These are phyloP conservation scores for Stachybotrys chartarum DNA, from an alignment of 2,329 filamentous ascomycete genomes.

Conservation along the genomic window DNA sequence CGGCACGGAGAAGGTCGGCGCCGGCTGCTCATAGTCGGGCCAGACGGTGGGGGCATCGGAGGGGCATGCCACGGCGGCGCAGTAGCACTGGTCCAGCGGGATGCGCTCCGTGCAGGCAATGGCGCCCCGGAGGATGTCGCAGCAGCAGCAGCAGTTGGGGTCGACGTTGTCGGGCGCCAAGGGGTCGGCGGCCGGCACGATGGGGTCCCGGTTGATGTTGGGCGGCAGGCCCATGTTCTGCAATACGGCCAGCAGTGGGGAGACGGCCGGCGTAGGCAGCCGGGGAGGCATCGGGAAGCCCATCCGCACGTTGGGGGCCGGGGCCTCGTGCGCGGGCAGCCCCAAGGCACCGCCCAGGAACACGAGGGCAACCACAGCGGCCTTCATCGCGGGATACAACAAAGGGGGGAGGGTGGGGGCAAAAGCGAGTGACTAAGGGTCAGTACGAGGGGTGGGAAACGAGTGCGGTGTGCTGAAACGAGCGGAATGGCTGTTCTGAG, in stretches of 20 bases:
- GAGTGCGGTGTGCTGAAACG: no score
- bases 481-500: no score
- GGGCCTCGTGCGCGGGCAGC: neutral
- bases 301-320: no score
- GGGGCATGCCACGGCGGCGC: conserved; percentile 16
- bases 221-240: no score
- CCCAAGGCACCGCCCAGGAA: neutral
- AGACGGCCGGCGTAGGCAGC: neutral
- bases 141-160: conserved; percentile 24
- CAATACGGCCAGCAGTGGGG: no score
- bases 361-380: neutral
- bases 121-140: conserved; percentile 14
- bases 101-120: conserved; percentile 16
- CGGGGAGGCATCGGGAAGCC: neutral
- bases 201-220: no score
- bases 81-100: conserved; percentile 16
- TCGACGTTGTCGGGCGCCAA: conserved; percentile 10
- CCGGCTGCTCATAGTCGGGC: neutral
- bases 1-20: neutral
- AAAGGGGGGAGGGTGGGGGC: no score
- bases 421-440: no score
- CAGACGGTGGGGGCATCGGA: conserved; percentile 3
- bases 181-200: conserved; percentile 6
- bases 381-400: neutral
- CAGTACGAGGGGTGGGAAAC: no score